Percentiles rank a stretch among this genome's conserved stretches.
Evolutionary conservation across 192 early-diverging fungal genomes (phyloP).

Genomic region (Phlyctochytrium bullatum): DNA sequence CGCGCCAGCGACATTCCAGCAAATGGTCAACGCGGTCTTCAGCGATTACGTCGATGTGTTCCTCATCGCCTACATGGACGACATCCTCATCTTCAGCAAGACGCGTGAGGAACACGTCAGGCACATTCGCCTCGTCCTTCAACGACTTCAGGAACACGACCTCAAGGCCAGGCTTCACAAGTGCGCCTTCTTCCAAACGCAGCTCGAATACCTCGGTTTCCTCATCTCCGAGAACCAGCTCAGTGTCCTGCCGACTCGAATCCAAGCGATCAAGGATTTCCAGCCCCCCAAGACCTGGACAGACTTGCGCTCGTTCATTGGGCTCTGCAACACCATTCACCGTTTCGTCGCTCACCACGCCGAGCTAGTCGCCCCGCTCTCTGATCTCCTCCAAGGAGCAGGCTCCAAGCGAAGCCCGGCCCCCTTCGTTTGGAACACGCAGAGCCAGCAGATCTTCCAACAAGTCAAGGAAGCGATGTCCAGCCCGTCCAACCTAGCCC

Average conservation of each 20-base stretch:
- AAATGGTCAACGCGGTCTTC: constrained; percentile 46
- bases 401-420: background rate
- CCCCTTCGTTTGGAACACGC: background rate
- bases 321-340: constrained; percentile 20
- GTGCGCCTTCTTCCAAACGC: constrained; percentile 8
- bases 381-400: constrained; percentile 13
- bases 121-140: constrained; percentile 7
- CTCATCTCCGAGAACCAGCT: constrained; percentile 1
- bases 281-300: background rate
- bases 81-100: constrained; percentile 26
- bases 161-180: constrained; percentile 8
- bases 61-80: constrained; percentile 32
- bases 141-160: background rate
- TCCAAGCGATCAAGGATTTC: constrained; percentile 1
- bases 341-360: constrained; percentile 11
- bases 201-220: constrained; percentile 7
- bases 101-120: constrained; percentile 25
- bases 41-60: constrained; percentile 18
- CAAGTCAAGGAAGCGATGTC: background rate
- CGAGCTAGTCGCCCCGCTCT: constrained; percentile 6
- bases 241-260: background rate
- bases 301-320: constrained; percentile 15
- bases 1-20: constrained; percentile 56
- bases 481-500: background rate
- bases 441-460: background rate